These are phyloP conservation scores for Lathyrus oleraceus DNA, from an alignment of 306 rosid genomes.

Conservation along the genomic window DNA sequence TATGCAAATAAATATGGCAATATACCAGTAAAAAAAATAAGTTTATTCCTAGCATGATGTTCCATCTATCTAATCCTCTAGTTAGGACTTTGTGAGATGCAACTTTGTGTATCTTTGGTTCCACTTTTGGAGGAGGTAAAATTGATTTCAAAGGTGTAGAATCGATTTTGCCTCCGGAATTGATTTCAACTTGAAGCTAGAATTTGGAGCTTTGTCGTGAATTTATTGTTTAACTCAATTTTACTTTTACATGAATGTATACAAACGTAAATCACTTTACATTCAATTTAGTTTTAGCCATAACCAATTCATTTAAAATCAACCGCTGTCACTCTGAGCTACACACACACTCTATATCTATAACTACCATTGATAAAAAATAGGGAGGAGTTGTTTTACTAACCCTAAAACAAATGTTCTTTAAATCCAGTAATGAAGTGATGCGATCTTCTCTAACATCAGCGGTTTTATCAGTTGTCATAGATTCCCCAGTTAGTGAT, in stretches of 20 bases:
- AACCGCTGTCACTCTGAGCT: not conserved
- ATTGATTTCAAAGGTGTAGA: not conserved
- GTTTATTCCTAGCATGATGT: not conserved
- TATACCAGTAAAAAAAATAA: not conserved
- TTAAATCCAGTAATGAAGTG: slow-evolving; percentile 73
- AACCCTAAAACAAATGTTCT: slow-evolving; percentile 84
- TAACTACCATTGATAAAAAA: slow-evolving; percentile 18
- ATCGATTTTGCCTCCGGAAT: not conserved
- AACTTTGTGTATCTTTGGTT: not conserved
- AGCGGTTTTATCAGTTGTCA: slow-evolving; percentile 63
- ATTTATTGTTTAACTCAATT: not conserved
- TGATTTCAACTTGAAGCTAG: not conserved
- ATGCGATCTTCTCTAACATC: slow-evolving; percentile 58
- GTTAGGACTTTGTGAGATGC: not conserved
- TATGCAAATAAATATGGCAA: not conserved
- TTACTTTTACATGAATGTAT: not conserved
- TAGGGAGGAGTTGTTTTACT: slow-evolving; percentile 25
- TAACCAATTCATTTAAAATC: not conserved
- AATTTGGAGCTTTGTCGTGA: not conserved
- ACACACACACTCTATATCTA: not conserved
- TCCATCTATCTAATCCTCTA: not conserved
- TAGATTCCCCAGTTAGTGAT: slow-evolving; percentile 84
- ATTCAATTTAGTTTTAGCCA: not conserved
- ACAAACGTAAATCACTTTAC: not conserved
- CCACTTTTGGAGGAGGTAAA: not conserved